These are phyloP conservation scores for Taxawa tesnikishii DNA, from an alignment of 2,329 filamentous ascomycete species.

Conservation along the genomic window DNA sequence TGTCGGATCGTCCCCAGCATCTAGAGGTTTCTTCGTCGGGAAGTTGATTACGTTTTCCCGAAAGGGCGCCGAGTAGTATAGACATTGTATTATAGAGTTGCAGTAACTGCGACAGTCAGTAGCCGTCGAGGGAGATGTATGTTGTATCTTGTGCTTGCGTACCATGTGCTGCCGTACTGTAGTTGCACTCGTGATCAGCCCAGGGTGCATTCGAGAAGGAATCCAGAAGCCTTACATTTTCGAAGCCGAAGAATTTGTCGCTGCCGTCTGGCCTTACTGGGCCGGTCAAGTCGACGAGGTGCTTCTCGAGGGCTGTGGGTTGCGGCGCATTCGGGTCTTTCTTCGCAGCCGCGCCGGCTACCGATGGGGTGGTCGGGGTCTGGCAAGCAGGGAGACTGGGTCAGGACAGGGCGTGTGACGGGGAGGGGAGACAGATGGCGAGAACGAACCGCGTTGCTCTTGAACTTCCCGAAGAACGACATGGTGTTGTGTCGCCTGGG, in stretches of 20 bases:
- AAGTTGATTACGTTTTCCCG: constrained; percentile 91
- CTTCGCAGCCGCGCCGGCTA: constrained; percentile 38
- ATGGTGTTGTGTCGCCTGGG: constrained; percentile 29
- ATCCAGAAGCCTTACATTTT: constrained; percentile 83
- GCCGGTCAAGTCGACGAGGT: constrained; percentile 72
- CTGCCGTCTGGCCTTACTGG: constrained; percentile 76
- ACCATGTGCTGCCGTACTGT: constrained; percentile 97
- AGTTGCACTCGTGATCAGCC: constrained; percentile 6
- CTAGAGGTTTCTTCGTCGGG: constrained; percentile 32
- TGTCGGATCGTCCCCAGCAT: too few relatives aligned
- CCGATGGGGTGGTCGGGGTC: constrained; percentile 34
- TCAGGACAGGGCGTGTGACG: constrained; percentile 3
- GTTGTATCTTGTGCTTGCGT: constrained; percentile 21
- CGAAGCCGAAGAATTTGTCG: constrained; percentile 96
- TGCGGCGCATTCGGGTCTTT: constrained; percentile 46
- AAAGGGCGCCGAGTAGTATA: constrained; percentile 92
- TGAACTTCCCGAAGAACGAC: constrained; percentile 44
- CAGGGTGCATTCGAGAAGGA: not conserved
- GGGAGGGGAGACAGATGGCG: not conserved
- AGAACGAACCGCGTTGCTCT: constrained; percentile 35
- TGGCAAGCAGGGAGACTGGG: constrained; percentile 16
- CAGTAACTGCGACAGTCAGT: constrained; percentile 57
- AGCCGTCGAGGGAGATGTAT: constrained; percentile 1
- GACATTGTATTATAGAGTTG: constrained; percentile 94
- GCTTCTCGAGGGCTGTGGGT: constrained; percentile 53